Conservation (phyloP, 2,329 filamentous ascomycete genomes). For the Alternaria sp. region DNA sequence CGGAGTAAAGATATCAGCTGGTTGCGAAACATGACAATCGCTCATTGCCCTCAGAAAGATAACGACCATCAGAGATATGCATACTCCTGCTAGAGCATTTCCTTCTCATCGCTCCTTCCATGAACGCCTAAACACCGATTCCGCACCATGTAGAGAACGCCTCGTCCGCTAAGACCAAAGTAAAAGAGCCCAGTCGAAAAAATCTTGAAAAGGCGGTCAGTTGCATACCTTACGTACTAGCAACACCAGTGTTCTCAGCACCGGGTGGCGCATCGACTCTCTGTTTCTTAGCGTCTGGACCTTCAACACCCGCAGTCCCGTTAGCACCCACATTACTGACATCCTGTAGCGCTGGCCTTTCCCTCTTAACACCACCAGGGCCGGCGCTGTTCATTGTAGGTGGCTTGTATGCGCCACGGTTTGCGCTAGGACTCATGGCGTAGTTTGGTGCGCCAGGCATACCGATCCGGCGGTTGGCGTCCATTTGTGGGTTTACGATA, state of each 20-base stretch:
- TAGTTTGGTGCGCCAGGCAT: slow-evolving; percentile 53
- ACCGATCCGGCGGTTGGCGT: slow-evolving; percentile 58
- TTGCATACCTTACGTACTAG: slow-evolving; percentile 1
- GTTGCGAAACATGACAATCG: background rate
- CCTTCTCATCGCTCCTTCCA: background rate
- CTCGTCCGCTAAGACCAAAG: background rate
- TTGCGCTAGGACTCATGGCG: slow-evolving; percentile 54
- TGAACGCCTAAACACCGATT: background rate
- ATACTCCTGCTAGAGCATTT: background rate
- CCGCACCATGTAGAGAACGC: background rate
- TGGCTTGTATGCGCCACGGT: slow-evolving; percentile 56
- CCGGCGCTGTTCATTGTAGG: slow-evolving; percentile 43
- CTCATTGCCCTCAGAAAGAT: background rate
- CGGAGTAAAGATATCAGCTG: background rate
- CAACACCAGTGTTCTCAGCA: slow-evolving; percentile 29
- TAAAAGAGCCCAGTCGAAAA: background rate
- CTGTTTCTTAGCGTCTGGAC: slow-evolving; percentile 53
- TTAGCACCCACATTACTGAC: slow-evolving; percentile 55
- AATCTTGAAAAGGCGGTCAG: too few relatives aligned
- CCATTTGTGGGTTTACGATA: slow-evolving; percentile 59
- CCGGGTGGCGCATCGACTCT: slow-evolving; percentile 43
- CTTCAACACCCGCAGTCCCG: slow-evolving; percentile 29
- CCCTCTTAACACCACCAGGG: slow-evolving; percentile 32
- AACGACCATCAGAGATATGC: background rate
- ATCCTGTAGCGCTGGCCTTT: slow-evolving; percentile 53